Evolutionary conservation across 495 filamentous ascomycete genomes (phyloP), one percentile per base, ranked within the genome.

Genomic region (Evernia prunastri): DNA sequence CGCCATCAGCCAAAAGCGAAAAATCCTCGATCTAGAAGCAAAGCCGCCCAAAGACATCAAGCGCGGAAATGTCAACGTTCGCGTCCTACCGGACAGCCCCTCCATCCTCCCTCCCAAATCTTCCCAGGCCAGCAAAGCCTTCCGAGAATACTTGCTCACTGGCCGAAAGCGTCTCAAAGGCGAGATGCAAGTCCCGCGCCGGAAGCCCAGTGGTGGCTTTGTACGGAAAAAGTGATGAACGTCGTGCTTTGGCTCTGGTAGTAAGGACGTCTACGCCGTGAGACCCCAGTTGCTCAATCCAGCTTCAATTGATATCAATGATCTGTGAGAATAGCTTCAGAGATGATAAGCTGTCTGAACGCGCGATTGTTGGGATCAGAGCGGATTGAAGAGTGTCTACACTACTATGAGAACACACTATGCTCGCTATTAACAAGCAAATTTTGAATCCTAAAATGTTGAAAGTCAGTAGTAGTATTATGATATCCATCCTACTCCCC

Each of bases 11-110:
- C 81, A 75, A 60, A 82, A 81, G 60, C 72, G 82, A 57, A 77
- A 77, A 39, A 81, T 84, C 61, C 69, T 84, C 47, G 79, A 84
- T 31, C 76, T 75, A 53, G 71, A 72, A 15, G 77, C 84, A 58
- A 81, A 80, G 63, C 73, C 76, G 17, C 75, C 81, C 42, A 86
- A 83, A 73, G 82, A 85, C 68, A 68, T 85, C 43, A 78, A 74
- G 60, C 76, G 76, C 59, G 82, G 81, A 12, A 75, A 78, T 51
- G 71, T 85, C 43, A 80, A 74, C 20, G 80, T 86, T 49, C 75
- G 77, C 35, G 82, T 86, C 3, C 70, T 86, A 51, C 77, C 78
- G 66, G 74, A 73, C 13, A 75, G 76, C 13, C 69, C 72, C 58
- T 66, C 72, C 0, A 62, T 75, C 9, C 70, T 86, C 61, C 72